A percentile compares a stretch with the other conserved stretches of the same genome.
Evolutionary conservation across 2,329 filamentous ascomycete genomes (phyloP).

Genomic region (Dothistroma septosporum): DNA sequence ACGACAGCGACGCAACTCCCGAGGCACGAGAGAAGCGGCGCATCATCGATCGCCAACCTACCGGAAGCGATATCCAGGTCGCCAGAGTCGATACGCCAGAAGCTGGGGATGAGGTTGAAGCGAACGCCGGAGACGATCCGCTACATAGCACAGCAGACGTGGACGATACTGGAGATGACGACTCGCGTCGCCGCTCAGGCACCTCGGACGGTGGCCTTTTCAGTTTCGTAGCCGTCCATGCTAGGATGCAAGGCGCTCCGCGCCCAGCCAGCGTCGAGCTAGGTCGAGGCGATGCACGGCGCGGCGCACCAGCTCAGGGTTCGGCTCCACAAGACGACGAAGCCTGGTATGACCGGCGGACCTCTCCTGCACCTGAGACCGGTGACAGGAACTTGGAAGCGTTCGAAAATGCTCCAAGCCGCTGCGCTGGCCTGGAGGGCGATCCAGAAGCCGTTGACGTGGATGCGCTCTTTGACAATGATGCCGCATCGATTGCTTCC

Average conservation of each 20-base stretch:
- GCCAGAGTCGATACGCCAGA: not conserved
- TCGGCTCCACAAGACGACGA: not conserved
- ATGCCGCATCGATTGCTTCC: not conserved
- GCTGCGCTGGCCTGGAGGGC: not conserved
- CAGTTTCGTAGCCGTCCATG: not conserved
- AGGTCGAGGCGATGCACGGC: not conserved
- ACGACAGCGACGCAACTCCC: not conserved
- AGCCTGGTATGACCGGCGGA: not conserved
- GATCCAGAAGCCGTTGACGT: not conserved
- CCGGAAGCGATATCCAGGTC: not conserved
- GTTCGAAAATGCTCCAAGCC: not conserved
- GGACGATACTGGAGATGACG: not conserved
- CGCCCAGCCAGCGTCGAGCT: not conserved
- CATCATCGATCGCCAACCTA: not conserved
- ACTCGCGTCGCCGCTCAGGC: not conserved
- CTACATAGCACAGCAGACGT: not conserved
- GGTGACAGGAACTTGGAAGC: not conserved
- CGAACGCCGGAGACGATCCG: not conserved
- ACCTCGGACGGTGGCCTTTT: not conserved
- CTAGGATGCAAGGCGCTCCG: not conserved
- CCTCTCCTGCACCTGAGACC: not conserved
- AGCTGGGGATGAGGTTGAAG: not conserved
- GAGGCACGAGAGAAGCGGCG: not conserved
- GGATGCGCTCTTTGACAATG: not conserved
- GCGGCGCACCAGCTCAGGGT: not conserved